phyloP scores from a whole-genome alignment of 2,329 filamentous ascomycete genomes.

The Ampelomyces quisqualis region DNA sequence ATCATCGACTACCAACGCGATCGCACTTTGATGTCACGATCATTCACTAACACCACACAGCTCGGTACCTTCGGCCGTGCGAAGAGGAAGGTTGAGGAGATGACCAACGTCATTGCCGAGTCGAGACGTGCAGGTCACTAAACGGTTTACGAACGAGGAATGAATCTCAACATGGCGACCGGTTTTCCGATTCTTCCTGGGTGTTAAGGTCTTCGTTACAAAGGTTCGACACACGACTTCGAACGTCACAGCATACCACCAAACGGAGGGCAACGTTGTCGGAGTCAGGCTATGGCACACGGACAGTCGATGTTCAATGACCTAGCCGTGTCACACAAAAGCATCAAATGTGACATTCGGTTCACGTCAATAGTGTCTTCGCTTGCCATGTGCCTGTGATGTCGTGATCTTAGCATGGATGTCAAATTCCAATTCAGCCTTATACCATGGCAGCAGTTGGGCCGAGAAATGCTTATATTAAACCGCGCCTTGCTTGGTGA shows the following conservation, averaged over 20 bases:
- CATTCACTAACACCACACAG: conserved; percentile 50
- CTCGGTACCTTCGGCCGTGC: conserved; percentile 98
- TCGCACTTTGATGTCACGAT: not conserved
- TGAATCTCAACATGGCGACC: conserved; percentile 31
- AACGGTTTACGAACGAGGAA: conserved; percentile 41
- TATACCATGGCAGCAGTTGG: conserved; percentile 80
- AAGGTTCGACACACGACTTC: conserved; percentile 36
- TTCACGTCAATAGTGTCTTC: conserved; percentile 33
- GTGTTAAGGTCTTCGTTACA: conserved; percentile 39
- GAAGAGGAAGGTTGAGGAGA: conserved; percentile 99
- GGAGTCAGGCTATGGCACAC: conserved; percentile 34
- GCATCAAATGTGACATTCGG: conserved; percentile 41
- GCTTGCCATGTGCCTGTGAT: conserved; percentile 9
- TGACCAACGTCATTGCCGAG: conserved; percentile 97
- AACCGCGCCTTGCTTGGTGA: conserved; percentile 37
- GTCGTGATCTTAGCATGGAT: conserved; percentile 73
- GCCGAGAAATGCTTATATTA: conserved; percentile 89
- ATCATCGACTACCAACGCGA: conserved; percentile 1
- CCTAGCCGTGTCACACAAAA: conserved; percentile 41
- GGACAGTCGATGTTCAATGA: conserved; percentile 32
- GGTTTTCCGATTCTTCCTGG: conserved; percentile 39
- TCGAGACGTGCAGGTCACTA: conserved; percentile 75
- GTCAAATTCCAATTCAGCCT: conserved; percentile 98
- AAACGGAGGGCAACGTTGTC: conserved; percentile 34
- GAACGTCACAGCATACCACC: conserved; percentile 30